Evolutionary conservation across 345 rosid species (phyloP).

Genomic region (Cardamine resedifolia): DNA sequence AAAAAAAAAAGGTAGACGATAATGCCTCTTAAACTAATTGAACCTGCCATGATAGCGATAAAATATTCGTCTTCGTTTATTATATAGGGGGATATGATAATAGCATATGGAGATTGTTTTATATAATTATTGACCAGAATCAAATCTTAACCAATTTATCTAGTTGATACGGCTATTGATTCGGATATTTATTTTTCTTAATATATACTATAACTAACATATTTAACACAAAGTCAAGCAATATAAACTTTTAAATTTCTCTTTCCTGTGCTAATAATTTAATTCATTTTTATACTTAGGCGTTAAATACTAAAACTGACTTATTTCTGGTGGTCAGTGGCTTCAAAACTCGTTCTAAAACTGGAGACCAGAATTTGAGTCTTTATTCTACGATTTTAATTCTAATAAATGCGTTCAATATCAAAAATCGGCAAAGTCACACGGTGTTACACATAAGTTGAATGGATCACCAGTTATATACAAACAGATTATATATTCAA

Average conservation of each 20-base stretch:
- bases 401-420: background rate
- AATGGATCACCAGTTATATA: background rate
- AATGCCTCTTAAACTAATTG: conserved; percentile 1
- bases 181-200: background rate
- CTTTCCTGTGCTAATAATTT: background rate
- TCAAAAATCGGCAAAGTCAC: background rate
- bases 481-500: background rate
- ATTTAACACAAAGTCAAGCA: conserved; percentile 28
- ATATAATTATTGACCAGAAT: conserved; percentile 24
- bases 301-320: background rate
- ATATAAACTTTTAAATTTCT: conserved; percentile 3
- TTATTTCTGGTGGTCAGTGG: background rate
- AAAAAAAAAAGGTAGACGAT: background rate
- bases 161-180: conserved; percentile 28
- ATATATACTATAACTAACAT: background rate
- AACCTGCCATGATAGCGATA: conserved; percentile 6
- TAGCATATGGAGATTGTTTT: conserved; percentile 22
- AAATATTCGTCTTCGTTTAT: conserved; percentile 19
- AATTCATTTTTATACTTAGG: background rate
- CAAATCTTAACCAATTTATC: conserved; percentile 25
- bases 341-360: background rate
- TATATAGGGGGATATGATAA: conserved; percentile 23
- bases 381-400: background rate
- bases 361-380: background rate
- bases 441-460: background rate